These are phyloP conservation scores for Escovopsis sp. DNA, from an alignment of 2,329 filamentous ascomycete genomes.

Conservation along the genomic window DNA sequence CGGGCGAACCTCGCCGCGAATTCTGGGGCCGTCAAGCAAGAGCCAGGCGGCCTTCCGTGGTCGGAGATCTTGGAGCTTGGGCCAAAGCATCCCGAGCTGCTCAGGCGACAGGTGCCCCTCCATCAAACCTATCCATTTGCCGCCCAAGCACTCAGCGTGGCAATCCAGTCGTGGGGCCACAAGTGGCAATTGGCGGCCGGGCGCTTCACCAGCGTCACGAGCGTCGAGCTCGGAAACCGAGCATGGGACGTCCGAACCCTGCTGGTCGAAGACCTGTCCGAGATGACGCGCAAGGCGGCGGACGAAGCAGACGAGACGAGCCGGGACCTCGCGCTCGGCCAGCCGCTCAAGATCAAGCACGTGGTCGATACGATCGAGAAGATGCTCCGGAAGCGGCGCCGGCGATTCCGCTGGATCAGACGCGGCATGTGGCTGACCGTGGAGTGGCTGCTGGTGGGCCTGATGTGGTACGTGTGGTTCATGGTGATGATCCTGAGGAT, in stretches of 20 bases:
- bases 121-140: constrained; percentile 36
- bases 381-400: constrained; percentile 53
- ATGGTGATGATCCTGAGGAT: constrained; percentile 64
- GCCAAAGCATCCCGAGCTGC: constrained; percentile 18
- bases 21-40: constrained; percentile 11
- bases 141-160: constrained; percentile 34
- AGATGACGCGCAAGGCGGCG: constrained; percentile 49
- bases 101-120: constrained; percentile 23
- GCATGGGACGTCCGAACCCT: constrained; percentile 33
- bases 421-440: constrained; percentile 66
- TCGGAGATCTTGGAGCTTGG: constrained; percentile 28
- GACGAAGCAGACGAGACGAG: constrained; percentile 71
- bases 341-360: constrained; percentile 66
- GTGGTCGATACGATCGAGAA: constrained; percentile 67
- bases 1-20: constrained; percentile 7
- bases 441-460: constrained; percentile 75
- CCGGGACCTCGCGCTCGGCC: constrained; percentile 59
- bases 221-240: constrained; percentile 34
- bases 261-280: constrained; percentile 38
- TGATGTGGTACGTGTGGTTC: constrained; percentile 93
- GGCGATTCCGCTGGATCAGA: constrained; percentile 58
- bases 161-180: constrained; percentile 32
- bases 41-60: constrained; percentile 21
- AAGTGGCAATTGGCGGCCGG: constrained; percentile 47
- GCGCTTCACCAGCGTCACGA: constrained; percentile 41